Evolutionary conservation across 2,329 filamentous ascomycete species (phyloP).

Genomic region (Didymella sp.): DNA sequence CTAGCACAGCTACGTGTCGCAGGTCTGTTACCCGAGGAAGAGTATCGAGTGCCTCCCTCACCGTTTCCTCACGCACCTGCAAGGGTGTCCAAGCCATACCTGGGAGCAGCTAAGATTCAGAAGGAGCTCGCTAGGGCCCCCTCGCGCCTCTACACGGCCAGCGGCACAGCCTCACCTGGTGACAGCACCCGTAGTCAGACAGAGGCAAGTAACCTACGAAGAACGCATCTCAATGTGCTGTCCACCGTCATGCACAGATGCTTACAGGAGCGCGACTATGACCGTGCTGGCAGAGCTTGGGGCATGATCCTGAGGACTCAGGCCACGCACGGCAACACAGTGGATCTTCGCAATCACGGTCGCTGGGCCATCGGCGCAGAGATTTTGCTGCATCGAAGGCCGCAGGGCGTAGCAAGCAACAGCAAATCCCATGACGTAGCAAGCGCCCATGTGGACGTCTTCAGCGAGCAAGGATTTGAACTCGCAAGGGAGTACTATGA

Average conservation of each 20-base stretch:
- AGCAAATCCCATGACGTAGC: neutral
- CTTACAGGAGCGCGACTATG: slow-evolving; percentile 72
- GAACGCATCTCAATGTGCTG: slow-evolving; percentile 70
- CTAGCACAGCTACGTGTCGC: slow-evolving; percentile 49
- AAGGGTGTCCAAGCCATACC: slow-evolving; percentile 21
- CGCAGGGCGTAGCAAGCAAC: slow-evolving; percentile 6
- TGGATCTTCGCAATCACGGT: slow-evolving; percentile 73
- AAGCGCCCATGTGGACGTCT: slow-evolving; percentile 22
- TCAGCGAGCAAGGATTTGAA: slow-evolving; percentile 58
- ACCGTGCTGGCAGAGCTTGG: slow-evolving; percentile 76
- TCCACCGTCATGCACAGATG: slow-evolving; percentile 75
- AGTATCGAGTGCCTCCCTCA: slow-evolving; percentile 47
- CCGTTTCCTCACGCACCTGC: slow-evolving; percentile 56
- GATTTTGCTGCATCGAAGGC: slow-evolving; percentile 70
- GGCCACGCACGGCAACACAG: slow-evolving; percentile 58
- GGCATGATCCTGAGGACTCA: slow-evolving; percentile 72
- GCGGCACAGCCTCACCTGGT: slow-evolving; percentile 16
- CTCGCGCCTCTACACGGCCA: slow-evolving; percentile 50
- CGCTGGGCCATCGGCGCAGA: slow-evolving; percentile 88
- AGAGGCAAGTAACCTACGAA: slow-evolving; percentile 46
- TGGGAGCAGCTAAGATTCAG: slow-evolving; percentile 40
- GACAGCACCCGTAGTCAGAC: slow-evolving; percentile 6
- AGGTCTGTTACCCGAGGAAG: slow-evolving; percentile 50
- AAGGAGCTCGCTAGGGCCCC: slow-evolving; percentile 52
- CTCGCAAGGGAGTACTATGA: slow-evolving; percentile 75